Percentiles rank a stretch among this genome's conserved stretches.
Conservation (phyloP, 192 early-diverging fungal genomes). For the Backusella tuberculispora region DNA sequence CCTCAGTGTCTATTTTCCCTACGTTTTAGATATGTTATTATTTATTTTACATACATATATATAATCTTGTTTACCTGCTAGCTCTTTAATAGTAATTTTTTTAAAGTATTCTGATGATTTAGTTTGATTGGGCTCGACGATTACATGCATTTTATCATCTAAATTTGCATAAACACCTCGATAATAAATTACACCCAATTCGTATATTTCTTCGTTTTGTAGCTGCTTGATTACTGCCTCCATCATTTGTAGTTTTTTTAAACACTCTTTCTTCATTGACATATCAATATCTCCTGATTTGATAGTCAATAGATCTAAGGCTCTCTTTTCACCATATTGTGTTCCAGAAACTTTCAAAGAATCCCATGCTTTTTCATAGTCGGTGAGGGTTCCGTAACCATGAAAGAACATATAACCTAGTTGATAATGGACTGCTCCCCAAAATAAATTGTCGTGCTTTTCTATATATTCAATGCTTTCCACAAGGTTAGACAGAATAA, state of each 20-base stretch:
- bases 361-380: not conserved
- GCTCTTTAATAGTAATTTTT: not conserved
- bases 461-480: not conserved
- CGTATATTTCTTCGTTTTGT: not conserved
- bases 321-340: not conserved
- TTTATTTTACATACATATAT: not conserved
- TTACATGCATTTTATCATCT: not conserved
- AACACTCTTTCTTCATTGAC: not conserved
- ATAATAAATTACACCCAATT: not conserved
- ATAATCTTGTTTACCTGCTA: not conserved
- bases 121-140: not conserved
- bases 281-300: not conserved
- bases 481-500: not conserved
- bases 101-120: not conserved
- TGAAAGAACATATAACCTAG: not conserved
- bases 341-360: not conserved
- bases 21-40: not conserved
- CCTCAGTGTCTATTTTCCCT: not conserved
- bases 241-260: not conserved
- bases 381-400: not conserved
- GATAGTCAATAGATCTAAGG: not conserved
- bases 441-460: not conserved
- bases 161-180: not conserved
- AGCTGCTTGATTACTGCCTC: not conserved
- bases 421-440: not conserved